These are phyloP conservation scores for Sphaceloma murrayae DNA, from an alignment of 2,329 filamentous ascomycete species.

Conservation along the genomic window DNA sequence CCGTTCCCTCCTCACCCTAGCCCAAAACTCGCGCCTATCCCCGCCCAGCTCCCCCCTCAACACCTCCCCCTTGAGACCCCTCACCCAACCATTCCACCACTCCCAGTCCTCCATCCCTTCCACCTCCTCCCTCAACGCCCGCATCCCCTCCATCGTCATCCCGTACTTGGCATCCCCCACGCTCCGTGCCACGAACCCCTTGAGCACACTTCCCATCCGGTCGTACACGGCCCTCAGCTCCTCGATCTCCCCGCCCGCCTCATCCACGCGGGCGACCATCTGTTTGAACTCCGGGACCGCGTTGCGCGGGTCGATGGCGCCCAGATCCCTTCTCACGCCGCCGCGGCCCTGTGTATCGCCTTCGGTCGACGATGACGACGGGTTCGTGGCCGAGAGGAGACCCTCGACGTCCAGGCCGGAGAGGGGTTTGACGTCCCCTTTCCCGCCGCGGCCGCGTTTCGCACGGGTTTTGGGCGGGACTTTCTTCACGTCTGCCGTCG, in stretches of 20 bases:
- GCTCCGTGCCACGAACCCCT: conserved; percentile 58
- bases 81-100: conserved; percentile 66
- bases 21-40: conserved; percentile 76
- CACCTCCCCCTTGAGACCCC: conserved; percentile 61
- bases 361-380: too few species aligned
- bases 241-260: conserved; percentile 50
- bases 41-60: conserved; percentile 62
- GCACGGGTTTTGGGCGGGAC: conserved; percentile 27
- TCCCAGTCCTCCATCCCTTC: conserved; percentile 63
- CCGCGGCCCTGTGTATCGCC: too few species aligned
- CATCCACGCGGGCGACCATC: conserved; percentile 36
- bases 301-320: conserved; percentile 11
- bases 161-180: conserved; percentile 68
- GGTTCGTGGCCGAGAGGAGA: conserved; percentile 49
- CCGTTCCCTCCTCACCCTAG: conserved; percentile 53
- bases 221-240: conserved; percentile 58
- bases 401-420: conserved; percentile 82
- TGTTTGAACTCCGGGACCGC: conserved; percentile 25
- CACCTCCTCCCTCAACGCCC: conserved; percentile 69
- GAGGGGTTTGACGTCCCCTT: conserved; percentile 65
- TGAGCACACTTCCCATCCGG: conserved; percentile 66
- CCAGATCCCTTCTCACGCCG: conserved; percentile 42
- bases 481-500: conserved; percentile 72
- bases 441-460: conserved; percentile 56
- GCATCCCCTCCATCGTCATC: conserved; percentile 63